Percentiles rank a stretch among this genome's conserved stretches.
Conservation (phyloP, 1,139 yeast species). For the Pichia sp. region DNA sequence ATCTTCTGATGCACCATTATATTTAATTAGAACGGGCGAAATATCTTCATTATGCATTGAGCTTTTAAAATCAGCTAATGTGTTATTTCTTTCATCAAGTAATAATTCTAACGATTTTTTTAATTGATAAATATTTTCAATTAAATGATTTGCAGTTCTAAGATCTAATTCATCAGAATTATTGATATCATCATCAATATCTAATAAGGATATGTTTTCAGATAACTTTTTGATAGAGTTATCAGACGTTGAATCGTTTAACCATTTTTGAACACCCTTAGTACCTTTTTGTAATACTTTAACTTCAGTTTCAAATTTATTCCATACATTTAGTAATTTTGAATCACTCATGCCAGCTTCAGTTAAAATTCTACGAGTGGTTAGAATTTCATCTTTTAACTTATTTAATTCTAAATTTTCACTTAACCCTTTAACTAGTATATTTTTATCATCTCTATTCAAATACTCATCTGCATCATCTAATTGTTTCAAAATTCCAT, state of each 20-base stretch:
- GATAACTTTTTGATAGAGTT: constrained; percentile 11
- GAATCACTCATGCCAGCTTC: constrained; percentile 53
- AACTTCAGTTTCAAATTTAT: constrained; percentile 10
- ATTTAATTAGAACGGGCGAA: constrained; percentile 63
- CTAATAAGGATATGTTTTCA: constrained; percentile 49
- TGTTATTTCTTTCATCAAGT: constrained; percentile 53
- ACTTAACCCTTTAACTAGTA: constrained; percentile 17
- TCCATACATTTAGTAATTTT: constrained; percentile 11
- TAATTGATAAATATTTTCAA: constrained; percentile 38
- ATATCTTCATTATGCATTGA: constrained; percentile 81
- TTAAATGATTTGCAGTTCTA: constrained; percentile 30
- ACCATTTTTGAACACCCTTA: constrained; percentile 12
- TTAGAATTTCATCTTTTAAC: constrained; percentile 10
- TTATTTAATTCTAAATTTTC: constrained; percentile 4
- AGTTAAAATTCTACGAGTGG: constrained; percentile 52
- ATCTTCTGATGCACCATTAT: constrained; percentile 45
- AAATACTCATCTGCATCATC: constrained; percentile 57
- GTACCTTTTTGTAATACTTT: constrained; percentile 15
- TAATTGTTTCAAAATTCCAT: constrained; percentile 34
- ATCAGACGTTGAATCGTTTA: background rate
- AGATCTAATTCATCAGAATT: constrained; percentile 29
- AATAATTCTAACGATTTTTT: constrained; percentile 40
- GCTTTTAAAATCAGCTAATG: constrained; percentile 59
- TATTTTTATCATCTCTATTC: constrained; percentile 42
- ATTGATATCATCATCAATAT: constrained; percentile 36